These are phyloP conservation scores for Saprolegnia parasitica DNA, from an alignment of 352 stramenopile genomes.

Conservation along the genomic window DNA sequence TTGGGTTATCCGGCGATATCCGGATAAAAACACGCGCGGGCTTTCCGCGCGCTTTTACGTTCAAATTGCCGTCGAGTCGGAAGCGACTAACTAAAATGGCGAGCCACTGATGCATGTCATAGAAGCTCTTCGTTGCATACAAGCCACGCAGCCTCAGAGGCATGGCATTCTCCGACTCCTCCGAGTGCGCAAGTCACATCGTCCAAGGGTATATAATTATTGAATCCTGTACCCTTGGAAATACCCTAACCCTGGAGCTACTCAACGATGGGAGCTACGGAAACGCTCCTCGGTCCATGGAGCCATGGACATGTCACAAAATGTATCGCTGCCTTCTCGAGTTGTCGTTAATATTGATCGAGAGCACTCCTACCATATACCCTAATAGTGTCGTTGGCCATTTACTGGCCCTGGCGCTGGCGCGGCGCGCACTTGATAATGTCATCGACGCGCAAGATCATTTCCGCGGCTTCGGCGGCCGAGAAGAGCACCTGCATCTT, in stretches of 20 bases:
- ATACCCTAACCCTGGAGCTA: no score
- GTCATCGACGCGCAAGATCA: conserved; percentile 99
- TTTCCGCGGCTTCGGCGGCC: conserved; percentile 97
- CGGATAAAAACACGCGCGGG: neutral
- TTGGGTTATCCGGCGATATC: neutral
- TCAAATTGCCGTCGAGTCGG: neutral
- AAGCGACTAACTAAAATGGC: no score
- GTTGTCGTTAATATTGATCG: neutral
- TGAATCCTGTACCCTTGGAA: no score
- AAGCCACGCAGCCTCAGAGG: no score
- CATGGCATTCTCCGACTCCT: no score
- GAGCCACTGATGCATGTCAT: no score
- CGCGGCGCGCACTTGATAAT: conserved; percentile 95
- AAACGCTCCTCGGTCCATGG: no score
- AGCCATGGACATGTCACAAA: no score
- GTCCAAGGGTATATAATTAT: no score
- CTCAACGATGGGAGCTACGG: no score
- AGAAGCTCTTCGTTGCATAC: no score
- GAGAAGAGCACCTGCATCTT: conserved; percentile 98
- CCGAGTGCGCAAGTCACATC: no score
- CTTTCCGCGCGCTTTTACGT: neutral
- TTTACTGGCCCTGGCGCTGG: conserved; percentile 41
- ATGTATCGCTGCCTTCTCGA: neutral
- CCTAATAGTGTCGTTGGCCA: neutral
- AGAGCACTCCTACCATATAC: neutral